A percentile compares a stretch with the other conserved stretches of the same genome.
These are phyloP conservation scores for Xylaria sp. DNA, from an alignment of 2,329 filamentous ascomycete genomes.

Conservation along the genomic window DNA sequence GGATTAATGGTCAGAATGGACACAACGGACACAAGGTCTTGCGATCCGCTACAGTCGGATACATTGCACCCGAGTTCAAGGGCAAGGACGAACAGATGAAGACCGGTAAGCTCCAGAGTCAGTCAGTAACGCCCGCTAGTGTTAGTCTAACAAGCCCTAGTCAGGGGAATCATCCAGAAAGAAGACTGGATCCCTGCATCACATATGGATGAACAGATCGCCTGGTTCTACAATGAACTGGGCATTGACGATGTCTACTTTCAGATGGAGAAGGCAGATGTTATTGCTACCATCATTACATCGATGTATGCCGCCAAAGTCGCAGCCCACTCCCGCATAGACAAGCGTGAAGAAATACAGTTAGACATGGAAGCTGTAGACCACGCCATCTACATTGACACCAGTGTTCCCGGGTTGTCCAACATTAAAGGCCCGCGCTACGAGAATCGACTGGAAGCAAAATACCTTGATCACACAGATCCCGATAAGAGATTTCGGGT, in stretches of 20 bases:
- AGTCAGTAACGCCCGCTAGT: not conserved
- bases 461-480: constrained; percentile 87
- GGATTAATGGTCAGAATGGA: constrained; percentile 48
- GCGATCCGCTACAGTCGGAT: constrained; percentile 90
- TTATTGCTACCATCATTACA: constrained; percentile 93
- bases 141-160: constrained; percentile 55
- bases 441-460: constrained; percentile 91
- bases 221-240: constrained; percentile 97
- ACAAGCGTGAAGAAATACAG: constrained; percentile 93
- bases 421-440: constrained; percentile 84
- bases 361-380: constrained; percentile 94
- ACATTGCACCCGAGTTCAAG: constrained; percentile 92
- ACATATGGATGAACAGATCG: constrained; percentile 85
- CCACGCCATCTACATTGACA: constrained; percentile 98
- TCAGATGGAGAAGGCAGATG: constrained; percentile 84
- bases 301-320: constrained; percentile 98
- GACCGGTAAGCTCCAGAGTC: constrained; percentile 63
- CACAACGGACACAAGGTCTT: constrained; percentile 75
- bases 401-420: constrained; percentile 86
- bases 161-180: constrained; percentile 81
- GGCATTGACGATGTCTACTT: constrained; percentile 99
- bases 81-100: constrained; percentile 94
- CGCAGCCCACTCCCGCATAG: constrained; percentile 89
- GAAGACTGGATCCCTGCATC: constrained; percentile 87
- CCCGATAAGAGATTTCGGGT: constrained; percentile 84